These are phyloP conservation scores for Phytophthora kernoviae DNA, from an alignment of 352 stramenopile genomes.

Conservation along the genomic window DNA sequence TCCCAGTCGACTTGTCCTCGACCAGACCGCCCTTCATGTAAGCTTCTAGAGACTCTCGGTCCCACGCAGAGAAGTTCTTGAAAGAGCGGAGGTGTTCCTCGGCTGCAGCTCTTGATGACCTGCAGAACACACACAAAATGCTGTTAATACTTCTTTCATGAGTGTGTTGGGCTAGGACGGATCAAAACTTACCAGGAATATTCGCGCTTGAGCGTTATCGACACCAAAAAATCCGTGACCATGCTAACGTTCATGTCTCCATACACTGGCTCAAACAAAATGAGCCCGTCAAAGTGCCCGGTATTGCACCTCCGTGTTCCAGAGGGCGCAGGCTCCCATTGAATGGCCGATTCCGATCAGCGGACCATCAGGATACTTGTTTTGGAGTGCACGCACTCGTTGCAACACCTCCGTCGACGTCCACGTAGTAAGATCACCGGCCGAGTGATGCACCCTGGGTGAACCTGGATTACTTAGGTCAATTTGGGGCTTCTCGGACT, in stretches of 20 bases:
- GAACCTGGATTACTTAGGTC: slow-evolving; percentile 23
- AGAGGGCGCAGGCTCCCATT: slow-evolving; percentile 38
- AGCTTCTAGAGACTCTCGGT: slow-evolving; percentile 26
- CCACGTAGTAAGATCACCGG: slow-evolving; percentile 25
- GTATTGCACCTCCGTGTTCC: slow-evolving; percentile 32
- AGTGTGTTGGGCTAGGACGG: background rate
- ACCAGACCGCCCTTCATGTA: slow-evolving; percentile 27
- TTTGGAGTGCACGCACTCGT: slow-evolving; percentile 19
- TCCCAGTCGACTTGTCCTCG: slow-evolving; percentile 16
- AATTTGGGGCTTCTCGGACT: slow-evolving; percentile 22
- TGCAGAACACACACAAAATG: slow-evolving; percentile 1
- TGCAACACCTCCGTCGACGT: slow-evolving; percentile 13
- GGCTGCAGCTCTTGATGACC: slow-evolving; percentile 26
- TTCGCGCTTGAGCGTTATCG: slow-evolving; percentile 24
- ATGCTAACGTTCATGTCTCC: slow-evolving; percentile 15
- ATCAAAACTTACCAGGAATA: slow-evolving; percentile 10
- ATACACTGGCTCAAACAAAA: slow-evolving; percentile 44
- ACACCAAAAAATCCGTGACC: slow-evolving; percentile 29
- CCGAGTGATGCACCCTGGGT: slow-evolving; percentile 33
- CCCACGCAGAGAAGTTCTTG: slow-evolving; percentile 31
- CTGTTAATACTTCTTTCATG: background rate
- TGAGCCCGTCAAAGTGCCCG: slow-evolving; percentile 34
- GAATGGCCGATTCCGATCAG: slow-evolving; percentile 48
- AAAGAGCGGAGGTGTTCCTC: slow-evolving; percentile 27
- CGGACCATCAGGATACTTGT: slow-evolving; percentile 10